Conservation (phyloP, 257 asterid genomes). For the Solanum neorickii region DNA sequence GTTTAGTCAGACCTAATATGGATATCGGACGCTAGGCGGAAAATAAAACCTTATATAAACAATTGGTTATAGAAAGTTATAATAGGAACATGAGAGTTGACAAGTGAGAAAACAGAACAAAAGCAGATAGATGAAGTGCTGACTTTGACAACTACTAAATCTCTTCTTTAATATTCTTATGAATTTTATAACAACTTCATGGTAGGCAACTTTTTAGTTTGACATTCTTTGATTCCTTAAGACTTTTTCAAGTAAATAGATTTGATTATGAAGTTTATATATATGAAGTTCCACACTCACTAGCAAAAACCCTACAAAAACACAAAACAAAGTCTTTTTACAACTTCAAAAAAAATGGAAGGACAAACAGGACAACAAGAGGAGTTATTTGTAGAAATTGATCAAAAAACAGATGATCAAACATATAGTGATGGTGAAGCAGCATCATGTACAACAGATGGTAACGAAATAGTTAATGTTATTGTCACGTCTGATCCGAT, state of each 20-base stretch:
- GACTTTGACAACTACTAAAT: not conserved
- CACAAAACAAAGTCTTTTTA: not conserved
- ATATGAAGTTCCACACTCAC: not conserved
- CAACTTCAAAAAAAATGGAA: not conserved
- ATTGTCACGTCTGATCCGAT: not conserved
- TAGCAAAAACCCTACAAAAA: not conserved
- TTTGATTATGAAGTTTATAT: not conserved
- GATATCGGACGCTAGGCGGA: not conserved
- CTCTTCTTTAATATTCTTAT: not conserved
- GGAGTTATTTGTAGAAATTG: not conserved
- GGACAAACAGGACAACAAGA: not conserved
- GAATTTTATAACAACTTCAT: not conserved
- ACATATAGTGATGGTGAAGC: not conserved
- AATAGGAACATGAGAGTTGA: not conserved
- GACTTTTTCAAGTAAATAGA: not conserved
- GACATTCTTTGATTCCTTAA: not conserved
- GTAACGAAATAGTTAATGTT: not conserved
- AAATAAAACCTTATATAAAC: not conserved
- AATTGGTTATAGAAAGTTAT: not conserved
- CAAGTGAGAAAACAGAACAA: not conserved
- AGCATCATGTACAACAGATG: not conserved
- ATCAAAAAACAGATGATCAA: not conserved
- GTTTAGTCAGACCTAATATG: not conserved
- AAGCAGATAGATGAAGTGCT: not conserved
- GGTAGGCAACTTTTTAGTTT: not conserved